Conservation (phyloP, 1,284 basidiomycete species). For the Cystobasidium sp. region DNA sequence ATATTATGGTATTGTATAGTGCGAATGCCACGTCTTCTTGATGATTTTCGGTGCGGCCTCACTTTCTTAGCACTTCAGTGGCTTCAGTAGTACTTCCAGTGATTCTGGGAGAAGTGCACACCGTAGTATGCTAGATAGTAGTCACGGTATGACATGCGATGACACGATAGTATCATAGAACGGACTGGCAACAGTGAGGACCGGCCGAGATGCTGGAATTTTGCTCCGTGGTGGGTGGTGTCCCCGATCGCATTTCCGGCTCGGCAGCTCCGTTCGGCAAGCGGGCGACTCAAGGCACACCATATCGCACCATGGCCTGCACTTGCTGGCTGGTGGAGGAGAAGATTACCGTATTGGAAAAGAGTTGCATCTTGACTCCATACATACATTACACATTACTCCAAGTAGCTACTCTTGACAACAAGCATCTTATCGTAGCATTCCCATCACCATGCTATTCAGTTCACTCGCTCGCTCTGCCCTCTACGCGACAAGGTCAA, state of each 20-base stretch:
- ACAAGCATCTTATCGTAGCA: background rate
- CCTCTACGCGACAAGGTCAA: background rate
- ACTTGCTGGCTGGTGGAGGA: background rate
- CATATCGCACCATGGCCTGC: background rate
- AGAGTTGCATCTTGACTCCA: background rate
- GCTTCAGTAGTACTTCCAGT: no score
- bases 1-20: no score
- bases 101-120: no score
- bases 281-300: background rate
- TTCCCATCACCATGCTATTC: constrained; percentile 7
- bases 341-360: background rate
- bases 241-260: background rate
- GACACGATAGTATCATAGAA: no score
- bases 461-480: background rate
- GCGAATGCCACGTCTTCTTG: no score
- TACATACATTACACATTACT: background rate
- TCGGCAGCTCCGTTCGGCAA: background rate
- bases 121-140: no score
- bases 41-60: no score
- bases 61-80: no score
- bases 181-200: no score
- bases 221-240: background rate
- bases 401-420: background rate
- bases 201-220: background rate
- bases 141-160: no score